Evolutionary conservation across 148 eudicot genomes (phyloP), one percentile per base, ranked within the genome.

Genomic region (Agrostemma githago): DNA sequence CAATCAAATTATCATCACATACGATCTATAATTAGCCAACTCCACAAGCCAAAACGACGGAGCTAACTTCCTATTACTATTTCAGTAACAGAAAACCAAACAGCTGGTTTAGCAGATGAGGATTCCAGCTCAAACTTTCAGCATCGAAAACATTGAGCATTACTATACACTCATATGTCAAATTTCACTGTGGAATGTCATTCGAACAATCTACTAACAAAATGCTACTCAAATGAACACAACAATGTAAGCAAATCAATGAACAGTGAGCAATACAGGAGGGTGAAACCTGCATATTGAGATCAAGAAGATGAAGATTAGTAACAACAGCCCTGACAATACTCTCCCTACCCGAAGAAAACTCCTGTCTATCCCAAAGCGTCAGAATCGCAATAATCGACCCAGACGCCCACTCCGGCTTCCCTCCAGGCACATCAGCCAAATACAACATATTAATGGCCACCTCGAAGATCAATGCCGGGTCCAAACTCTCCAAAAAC

Each of bases 321-420:
- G 89, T 95, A 57, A 92, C 99, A n/a, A 90, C 99, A 62, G 99
- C 96, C 72, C 96, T 85, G 38, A 92, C 99, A 65, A 95, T 95
- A 81, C 94, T 95, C 85, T 95, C 99, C 73, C 96, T 77, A 21
- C 90, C 99, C 70, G 99, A 90, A 39, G 97, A 90, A 74, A 88
- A 95, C 77, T 95, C 99, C 79, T 95, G 99, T 77, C 99, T 84
- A 73, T 95, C 99, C 99, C 99, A 95, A n/a, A 95, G 96, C 5
- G 97, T 95, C 58, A 95, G 87, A 73, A 92, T 92, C 2, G 97
- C 97, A 38, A 92, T 95, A 53, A 86, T 90, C 1, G 99, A 92
- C 2, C 83, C 84, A 0, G 99, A 89, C 64, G 99, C 99, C 99
- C 97, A 95, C 81, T 95, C 99, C 0, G 99, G 96, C 84, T 90